Evolutionary conservation across 75 land plant genomes (phyloP), one percentile per base, ranked within the genome.

Genomic region (Sequoiadendron giganteum): DNA sequence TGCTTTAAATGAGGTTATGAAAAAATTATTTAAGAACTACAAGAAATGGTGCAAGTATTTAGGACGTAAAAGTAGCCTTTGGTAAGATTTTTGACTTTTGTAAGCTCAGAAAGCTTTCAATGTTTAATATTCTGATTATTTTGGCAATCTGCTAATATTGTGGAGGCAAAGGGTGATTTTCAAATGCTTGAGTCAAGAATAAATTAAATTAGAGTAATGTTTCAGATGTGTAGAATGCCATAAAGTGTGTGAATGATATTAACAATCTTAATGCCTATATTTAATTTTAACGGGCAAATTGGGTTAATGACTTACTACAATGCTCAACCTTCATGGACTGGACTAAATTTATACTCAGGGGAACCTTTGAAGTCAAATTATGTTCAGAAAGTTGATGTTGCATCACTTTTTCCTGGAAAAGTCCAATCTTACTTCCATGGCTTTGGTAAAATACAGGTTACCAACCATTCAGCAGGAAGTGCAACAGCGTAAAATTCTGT

Each of bases 401-500:
- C 85, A 45, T 1, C 28, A 9, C 28, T 45, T 83, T 14, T 72
- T 84, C 90, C 52, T 8, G 32, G 8, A 47, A 28, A 18, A 47
- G 34, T 32, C 61, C 9, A 11, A 30, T 18, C 73, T 36, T 68
- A 21, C 19, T 55, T 85, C 19, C 84, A 32, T 87, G 10, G 28
- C 40, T 49, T 52, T 76, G 48, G 36, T 86, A 2, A 88, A 18
- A 2, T 86, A 90, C 91, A 98, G 99, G 98, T 78, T 94, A 42
- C 99, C 99, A 58, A 89, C 89, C 52, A 94, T 97, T 58, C 95
- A 95, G 70, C 97, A 98, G 80, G 99, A 97, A 82, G 91, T 94
- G 52, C 99, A 97, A 79, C 99, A 97, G 86, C 90, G 97, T 3
- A 95, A 95, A 87, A 88, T 98, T 30, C 84, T 98, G 39, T 98